phyloP scores from a whole-genome alignment of 1,284 basidiomycete genomes.

The Leccinum holopus region DNA sequence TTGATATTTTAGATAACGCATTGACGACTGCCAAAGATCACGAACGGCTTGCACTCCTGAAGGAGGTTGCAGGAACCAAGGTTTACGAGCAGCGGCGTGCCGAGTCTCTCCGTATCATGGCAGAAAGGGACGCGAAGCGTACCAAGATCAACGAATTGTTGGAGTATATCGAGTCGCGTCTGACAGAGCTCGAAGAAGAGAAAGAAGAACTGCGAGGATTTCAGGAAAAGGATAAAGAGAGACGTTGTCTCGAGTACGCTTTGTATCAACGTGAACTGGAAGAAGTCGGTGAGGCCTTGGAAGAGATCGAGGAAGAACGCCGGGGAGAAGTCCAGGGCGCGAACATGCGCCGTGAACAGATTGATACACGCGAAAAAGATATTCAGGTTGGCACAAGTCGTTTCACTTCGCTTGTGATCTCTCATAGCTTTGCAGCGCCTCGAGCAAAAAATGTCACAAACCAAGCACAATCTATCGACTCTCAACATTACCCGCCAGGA shows the following conservation, averaged over 20 bases:
- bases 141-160: slow-evolving; percentile 90
- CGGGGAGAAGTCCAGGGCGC: slow-evolving; percentile 79
- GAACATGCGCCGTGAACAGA: slow-evolving; percentile 79
- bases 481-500: slow-evolving; percentile 68
- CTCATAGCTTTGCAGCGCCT: slow-evolving; percentile 49
- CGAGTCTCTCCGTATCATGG: slow-evolving; percentile 94
- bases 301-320: slow-evolving; percentile 82
- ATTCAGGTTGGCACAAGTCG: slow-evolving; percentile 58
- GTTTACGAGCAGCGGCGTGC: slow-evolving; percentile 95
- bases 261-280: slow-evolving; percentile 89
- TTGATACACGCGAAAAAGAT: slow-evolving; percentile 80
- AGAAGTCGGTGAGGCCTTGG: slow-evolving; percentile 83
- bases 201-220: slow-evolving; percentile 98
- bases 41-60: slow-evolving; percentile 89
- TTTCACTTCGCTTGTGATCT: slow-evolving; percentile 1
- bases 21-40: slow-evolving; percentile 97
- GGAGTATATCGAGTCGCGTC: slow-evolving; percentile 86
- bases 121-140: slow-evolving; percentile 92
- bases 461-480: slow-evolving; percentile 71
- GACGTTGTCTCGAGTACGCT: slow-evolving; percentile 94
- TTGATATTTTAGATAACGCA: slow-evolving; percentile 75
- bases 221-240: slow-evolving; percentile 92
- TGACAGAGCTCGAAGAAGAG: slow-evolving; percentile 93
- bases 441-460: slow-evolving; percentile 71
- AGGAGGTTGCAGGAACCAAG: slow-evolving; percentile 98